Conservation (phyloP, 2,329 filamentous ascomycete species). For the Fusarium sarcochroum region DNA sequence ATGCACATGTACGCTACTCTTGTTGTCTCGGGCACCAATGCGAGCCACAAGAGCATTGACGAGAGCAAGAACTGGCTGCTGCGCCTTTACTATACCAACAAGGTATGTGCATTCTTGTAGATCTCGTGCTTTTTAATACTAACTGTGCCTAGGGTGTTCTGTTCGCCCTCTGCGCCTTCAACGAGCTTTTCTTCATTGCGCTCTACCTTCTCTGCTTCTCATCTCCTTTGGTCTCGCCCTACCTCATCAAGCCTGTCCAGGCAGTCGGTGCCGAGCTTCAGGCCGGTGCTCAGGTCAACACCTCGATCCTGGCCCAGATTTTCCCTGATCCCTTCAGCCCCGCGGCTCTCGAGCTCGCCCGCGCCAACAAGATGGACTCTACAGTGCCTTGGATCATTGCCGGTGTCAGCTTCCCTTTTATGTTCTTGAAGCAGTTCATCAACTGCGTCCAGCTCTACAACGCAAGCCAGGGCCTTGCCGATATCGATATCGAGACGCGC, state of each 20-base stretch:
- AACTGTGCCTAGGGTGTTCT: conserved; percentile 77
- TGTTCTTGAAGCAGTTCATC: conserved; percentile 92
- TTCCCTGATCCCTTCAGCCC: conserved; percentile 94
- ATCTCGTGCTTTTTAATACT: neutral
- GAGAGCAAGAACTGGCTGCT: conserved; percentile 88
- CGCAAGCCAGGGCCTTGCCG: conserved; percentile 90
- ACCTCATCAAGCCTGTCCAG: conserved; percentile 77
- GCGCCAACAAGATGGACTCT: conserved; percentile 92
- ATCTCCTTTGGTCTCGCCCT: conserved; percentile 88
- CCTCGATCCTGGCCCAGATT: conserved; percentile 78
- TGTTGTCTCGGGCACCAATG: conserved; percentile 84
- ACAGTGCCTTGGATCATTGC: conserved; percentile 79
- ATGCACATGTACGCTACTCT: conserved; percentile 99
- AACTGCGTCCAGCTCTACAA: conserved; percentile 96
- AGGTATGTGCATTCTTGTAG: conserved; percentile 68
- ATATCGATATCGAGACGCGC: conserved; percentile 84
- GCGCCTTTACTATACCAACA: conserved; percentile 97
- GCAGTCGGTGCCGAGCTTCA: conserved; percentile 68
- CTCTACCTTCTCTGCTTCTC: conserved; percentile 98
- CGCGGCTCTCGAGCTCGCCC: conserved; percentile 90
- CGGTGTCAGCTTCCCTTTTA: conserved; percentile 84
- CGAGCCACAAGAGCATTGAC: conserved; percentile 94
- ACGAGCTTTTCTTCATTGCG: conserved; percentile 98
- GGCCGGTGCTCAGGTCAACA: conserved; percentile 78
- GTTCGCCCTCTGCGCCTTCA: conserved; percentile 90